phyloP scores from a whole-genome alignment of 2,329 filamentous ascomycete species.

The Diaporthe vexans region DNA sequence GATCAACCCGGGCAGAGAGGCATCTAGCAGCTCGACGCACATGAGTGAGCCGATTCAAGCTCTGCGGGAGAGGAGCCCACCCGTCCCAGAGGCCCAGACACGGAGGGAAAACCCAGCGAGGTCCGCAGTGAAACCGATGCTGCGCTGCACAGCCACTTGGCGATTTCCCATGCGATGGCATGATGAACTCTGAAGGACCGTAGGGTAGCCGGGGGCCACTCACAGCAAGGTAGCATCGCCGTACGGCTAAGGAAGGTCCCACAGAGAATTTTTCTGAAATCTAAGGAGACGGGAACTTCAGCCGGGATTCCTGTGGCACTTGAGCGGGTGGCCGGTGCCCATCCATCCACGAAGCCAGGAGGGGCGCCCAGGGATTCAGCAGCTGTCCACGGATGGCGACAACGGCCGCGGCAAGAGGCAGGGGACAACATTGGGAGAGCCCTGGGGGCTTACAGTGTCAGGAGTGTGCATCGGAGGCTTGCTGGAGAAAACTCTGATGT shows the following conservation, averaged over 20 bases:
- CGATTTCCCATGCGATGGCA: conserved; percentile 30
- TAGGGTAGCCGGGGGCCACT: conserved; percentile 5
- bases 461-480: background rate
- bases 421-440: conserved; percentile 15
- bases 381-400: background rate
- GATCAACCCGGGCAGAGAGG: background rate
- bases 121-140: conserved; percentile 30
- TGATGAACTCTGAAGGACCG: conserved; percentile 22
- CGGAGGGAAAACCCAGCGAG: conserved; percentile 4
- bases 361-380: background rate
- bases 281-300: conserved; percentile 25
- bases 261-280: conserved; percentile 32
- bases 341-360: background rate
- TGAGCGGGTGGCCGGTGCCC: background rate
- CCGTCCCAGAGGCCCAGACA: background rate
- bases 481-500: conserved; percentile 33
- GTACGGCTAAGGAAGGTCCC: conserved; percentile 31
- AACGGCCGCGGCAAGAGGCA: conserved; percentile 16
- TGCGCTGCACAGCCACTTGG: conserved; percentile 32
- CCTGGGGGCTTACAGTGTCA: background rate
- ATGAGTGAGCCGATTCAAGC: conserved; percentile 16
- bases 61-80: conserved; percentile 10
- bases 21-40: background rate
- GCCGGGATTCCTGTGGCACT: conserved; percentile 21
- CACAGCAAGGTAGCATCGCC: conserved; percentile 22